Evolutionary conservation across 805 yeast species (phyloP).

Genomic region (Candida yuanshanica): DNA sequence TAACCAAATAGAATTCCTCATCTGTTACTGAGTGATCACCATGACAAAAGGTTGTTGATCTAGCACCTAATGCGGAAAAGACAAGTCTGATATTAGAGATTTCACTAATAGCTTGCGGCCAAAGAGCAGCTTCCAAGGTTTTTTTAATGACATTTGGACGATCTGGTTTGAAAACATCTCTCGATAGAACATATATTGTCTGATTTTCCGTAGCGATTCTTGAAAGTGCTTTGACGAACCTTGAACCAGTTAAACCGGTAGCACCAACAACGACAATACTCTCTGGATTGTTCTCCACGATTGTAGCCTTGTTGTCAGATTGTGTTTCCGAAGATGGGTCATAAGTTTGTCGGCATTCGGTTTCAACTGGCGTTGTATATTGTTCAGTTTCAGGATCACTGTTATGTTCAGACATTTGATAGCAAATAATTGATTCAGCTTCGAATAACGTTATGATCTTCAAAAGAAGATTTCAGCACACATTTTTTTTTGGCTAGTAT

Average conservation of each 20-base stretch:
- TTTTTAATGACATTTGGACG: constrained; percentile 10
- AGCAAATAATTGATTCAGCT: not conserved
- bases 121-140: constrained; percentile 9
- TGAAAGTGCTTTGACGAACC: constrained; percentile 9
- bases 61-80: constrained; percentile 13
- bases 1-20: constrained; percentile 7
- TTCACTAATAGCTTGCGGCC: constrained; percentile 8
- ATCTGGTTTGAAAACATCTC: constrained; percentile 4
- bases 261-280: constrained; percentile 13
- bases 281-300: not conserved
- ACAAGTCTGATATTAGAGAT: constrained; percentile 11
- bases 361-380: not conserved
- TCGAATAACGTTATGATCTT: not conserved
- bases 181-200: constrained; percentile 7
- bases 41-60: constrained; percentile 4
- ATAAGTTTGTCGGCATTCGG: not conserved
- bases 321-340: not conserved
- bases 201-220: constrained; percentile 5
- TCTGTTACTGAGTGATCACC: not conserved
- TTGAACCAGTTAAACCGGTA: constrained; percentile 13
- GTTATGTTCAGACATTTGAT: not conserved
- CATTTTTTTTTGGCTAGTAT: not conserved
- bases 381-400: not conserved
- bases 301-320: not conserved
- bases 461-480: too few species aligned